These are phyloP conservation scores for Nitzschia sp. DNA, from an alignment of 108 stramenopile genomes.

Conservation along the genomic window DNA sequence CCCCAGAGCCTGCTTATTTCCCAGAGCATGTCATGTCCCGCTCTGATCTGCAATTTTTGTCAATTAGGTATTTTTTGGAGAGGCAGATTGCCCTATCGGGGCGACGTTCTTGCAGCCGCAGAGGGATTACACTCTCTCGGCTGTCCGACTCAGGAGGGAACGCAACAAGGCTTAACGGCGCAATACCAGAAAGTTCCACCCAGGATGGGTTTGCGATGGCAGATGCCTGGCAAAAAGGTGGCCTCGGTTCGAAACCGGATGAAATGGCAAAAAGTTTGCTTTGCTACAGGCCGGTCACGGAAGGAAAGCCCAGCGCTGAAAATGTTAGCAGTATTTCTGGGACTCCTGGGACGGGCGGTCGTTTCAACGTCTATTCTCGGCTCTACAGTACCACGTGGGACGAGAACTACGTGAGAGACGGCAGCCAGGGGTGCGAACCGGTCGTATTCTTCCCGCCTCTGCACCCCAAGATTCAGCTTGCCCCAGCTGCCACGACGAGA, in stretches of 20 bases:
- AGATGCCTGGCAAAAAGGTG: conserved; percentile 20
- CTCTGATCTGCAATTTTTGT: background rate
- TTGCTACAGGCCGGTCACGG: conserved; percentile 12
- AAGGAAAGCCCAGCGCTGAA: background rate
- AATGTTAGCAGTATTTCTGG: no score
- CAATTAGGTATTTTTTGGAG: conserved; percentile 1
- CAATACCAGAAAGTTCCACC: background rate
- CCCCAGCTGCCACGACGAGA: background rate
- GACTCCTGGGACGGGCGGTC: background rate
- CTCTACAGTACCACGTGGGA: conserved; percentile 10
- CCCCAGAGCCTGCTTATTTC: background rate
- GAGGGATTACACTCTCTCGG: background rate
- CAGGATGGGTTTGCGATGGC: conserved; percentile 5
- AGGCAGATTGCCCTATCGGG: background rate
- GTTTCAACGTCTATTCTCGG: conserved; percentile 22
- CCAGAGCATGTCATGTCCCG: background rate
- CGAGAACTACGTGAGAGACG: conserved; percentile 34
- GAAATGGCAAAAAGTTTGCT: conserved; percentile 23
- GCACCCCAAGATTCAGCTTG: conserved; percentile 1
- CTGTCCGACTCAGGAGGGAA: background rate
- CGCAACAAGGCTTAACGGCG: background rate
- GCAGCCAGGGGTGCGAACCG: conserved; percentile 60
- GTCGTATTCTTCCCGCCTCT: conserved; percentile 72
- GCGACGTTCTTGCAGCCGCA: background rate
- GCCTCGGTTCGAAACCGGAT: conserved; percentile 6